A percentile compares a stretch with the other conserved stretches of the same genome.
Conservation (phyloP, 2,329 filamentous ascomycete genomes). For the Cladosporium sp. region DNA sequence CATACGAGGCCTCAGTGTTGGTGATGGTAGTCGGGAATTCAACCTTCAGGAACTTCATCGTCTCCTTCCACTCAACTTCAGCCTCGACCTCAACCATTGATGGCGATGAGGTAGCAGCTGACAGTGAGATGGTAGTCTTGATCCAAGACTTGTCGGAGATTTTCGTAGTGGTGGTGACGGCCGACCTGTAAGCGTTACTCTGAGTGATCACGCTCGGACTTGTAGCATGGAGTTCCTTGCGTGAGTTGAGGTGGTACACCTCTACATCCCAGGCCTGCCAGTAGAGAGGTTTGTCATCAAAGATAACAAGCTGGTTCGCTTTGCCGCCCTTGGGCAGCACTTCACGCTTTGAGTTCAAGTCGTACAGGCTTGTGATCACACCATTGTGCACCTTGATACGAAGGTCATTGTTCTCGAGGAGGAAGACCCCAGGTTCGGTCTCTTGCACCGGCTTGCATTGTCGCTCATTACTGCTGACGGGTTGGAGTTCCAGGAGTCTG, state of each 20-base stretch:
- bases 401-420: constrained; percentile 76
- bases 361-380: constrained; percentile 80
- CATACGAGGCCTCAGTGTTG: constrained; percentile 91
- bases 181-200: constrained; percentile 71
- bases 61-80: constrained; percentile 96
- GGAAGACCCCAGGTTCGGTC: constrained; percentile 56
- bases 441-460: constrained; percentile 45
- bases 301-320: constrained; percentile 89
- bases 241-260: constrained; percentile 88
- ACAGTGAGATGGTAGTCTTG: constrained; percentile 79
- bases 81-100: constrained; percentile 75
- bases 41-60: constrained; percentile 97
- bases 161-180: constrained; percentile 77
- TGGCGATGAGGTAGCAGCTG: constrained; percentile 59
- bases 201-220: constrained; percentile 71
- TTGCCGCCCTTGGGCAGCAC: constrained; percentile 70
- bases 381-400: constrained; percentile 72
- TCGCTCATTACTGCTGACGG: background rate
- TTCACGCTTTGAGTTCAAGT: constrained; percentile 71
- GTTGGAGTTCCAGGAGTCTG: background rate
- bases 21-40: constrained; percentile 92
- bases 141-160: constrained; percentile 87
- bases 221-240: constrained; percentile 67
- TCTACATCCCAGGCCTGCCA: constrained; percentile 99
- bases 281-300: constrained; percentile 95